Evolutionary conservation across 1,284 basidiomycete species (phyloP).

Genomic region (Papiliotrema fonsecae): DNA sequence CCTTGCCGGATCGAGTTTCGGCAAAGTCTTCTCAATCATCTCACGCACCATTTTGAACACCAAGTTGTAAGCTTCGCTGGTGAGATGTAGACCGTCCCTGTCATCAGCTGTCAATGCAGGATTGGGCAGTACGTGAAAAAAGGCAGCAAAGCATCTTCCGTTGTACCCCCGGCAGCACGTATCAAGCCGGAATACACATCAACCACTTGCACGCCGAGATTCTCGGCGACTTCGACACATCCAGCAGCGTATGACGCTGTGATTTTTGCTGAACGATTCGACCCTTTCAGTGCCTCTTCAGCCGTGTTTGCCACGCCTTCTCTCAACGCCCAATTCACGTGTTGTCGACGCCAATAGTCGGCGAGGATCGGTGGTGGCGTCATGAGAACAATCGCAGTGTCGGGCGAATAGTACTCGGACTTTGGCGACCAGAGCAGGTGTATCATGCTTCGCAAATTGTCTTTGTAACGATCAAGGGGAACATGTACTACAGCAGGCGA

Average conservation of each 20-base stretch:
- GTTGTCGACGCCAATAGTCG: slow-evolving; percentile 31
- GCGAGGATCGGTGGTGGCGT: slow-evolving; percentile 78
- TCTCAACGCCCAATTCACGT: slow-evolving; percentile 1
- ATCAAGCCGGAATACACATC: slow-evolving; percentile 68
- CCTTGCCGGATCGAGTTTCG: no score
- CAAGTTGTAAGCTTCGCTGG: slow-evolving; percentile 64
- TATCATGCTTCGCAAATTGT: slow-evolving; percentile 63
- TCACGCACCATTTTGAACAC: slow-evolving; percentile 29
- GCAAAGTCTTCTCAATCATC: slow-evolving; percentile 44
- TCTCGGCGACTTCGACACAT: slow-evolving; percentile 58
- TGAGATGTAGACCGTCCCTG: slow-evolving; percentile 73
- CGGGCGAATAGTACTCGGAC: slow-evolving; percentile 64
- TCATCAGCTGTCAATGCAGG: neutral
- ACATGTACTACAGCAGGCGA: slow-evolving; percentile 52
- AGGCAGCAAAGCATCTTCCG: slow-evolving; percentile 50
- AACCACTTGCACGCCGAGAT: slow-evolving; percentile 57
- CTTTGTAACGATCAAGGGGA: slow-evolving; percentile 61
- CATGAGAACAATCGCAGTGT: slow-evolving; percentile 72
- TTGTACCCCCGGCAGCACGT: slow-evolving; percentile 58
- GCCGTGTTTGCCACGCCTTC: slow-evolving; percentile 50
- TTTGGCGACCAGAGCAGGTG: slow-evolving; percentile 57
- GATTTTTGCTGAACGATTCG: slow-evolving; percentile 32
- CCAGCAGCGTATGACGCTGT: slow-evolving; percentile 67
- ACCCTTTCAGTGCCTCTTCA: no score
- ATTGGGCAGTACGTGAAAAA: slow-evolving; percentile 34